These are phyloP conservation scores for Amborella trichopoda DNA, from an alignment of 164 flowering plant genomes.

Conservation along the genomic window DNA sequence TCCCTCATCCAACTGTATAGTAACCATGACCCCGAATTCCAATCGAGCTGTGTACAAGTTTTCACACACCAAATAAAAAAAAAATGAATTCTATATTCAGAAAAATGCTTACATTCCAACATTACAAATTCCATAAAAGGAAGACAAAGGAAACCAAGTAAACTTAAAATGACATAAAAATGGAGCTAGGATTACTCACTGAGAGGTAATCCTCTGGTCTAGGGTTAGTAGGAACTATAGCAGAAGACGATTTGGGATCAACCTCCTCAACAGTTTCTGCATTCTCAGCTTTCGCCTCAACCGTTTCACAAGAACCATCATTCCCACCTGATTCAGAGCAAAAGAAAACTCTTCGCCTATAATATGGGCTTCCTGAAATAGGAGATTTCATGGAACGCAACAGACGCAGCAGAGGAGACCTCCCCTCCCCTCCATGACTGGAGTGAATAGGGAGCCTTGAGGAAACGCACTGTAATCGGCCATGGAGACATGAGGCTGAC, in stretches of 20 bases:
- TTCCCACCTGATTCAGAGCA: constrained; percentile 69
- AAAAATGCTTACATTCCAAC: too few relatives aligned
- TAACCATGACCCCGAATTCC: too few relatives aligned
- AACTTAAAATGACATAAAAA: too few relatives aligned
- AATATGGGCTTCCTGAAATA: constrained; percentile 16
- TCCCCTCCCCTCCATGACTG: constrained; percentile 13
- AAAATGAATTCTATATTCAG: too few relatives aligned
- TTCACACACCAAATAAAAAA: too few relatives aligned
- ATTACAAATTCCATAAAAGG: not conserved
- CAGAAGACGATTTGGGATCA: constrained; percentile 43
- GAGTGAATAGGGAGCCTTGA: constrained; percentile 7
- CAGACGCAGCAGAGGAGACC: constrained; percentile 21
- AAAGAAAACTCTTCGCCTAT: constrained; percentile 32
- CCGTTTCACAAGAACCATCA: constrained; percentile 36
- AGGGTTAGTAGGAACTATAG: constrained; percentile 60
- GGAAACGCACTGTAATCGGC: constrained; percentile 7
- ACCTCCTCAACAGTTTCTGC: constrained; percentile 25
- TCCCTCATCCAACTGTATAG: too few relatives aligned
- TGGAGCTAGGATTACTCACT: constrained; percentile 36
- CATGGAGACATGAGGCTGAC: constrained; percentile 19
- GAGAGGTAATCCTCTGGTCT: constrained; percentile 73
- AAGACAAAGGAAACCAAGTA: not conserved
- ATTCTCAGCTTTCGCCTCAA: constrained; percentile 6
- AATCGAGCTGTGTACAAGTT: too few relatives aligned
- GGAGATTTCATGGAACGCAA: constrained; percentile 26